These are phyloP conservation scores for Primulina tabacum DNA, from an alignment of 257 asterid genomes.

Conservation along the genomic window DNA sequence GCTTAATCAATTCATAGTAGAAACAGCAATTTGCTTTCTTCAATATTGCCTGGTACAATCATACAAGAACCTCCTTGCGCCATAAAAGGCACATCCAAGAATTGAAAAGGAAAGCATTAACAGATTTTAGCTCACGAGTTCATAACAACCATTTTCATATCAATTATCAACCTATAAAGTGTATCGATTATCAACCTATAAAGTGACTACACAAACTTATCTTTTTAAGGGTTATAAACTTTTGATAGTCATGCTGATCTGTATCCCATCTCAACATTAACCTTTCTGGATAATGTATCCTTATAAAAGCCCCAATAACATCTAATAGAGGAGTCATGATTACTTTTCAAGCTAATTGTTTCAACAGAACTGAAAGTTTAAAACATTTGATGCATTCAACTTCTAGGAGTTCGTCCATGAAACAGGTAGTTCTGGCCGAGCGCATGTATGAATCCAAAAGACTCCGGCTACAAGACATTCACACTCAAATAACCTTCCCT, in stretches of 20 bases:
- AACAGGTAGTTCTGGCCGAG: too few species aligned
- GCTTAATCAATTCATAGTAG: too few species aligned
- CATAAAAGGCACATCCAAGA: not conserved
- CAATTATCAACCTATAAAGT: not conserved
- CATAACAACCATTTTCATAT: not conserved
- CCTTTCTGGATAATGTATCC: not conserved
- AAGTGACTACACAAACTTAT: not conserved
- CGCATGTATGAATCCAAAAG: too few species aligned
- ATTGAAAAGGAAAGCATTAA: not conserved
- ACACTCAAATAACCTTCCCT: too few species aligned
- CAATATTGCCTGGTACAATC: conserved; percentile 13
- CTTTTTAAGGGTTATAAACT: not conserved
- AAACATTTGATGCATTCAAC: not conserved
- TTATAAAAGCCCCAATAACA: not conserved
- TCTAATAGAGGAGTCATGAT: not conserved
- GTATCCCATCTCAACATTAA: not conserved
- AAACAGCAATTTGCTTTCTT: conserved; percentile 20
- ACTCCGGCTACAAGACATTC: too few species aligned
- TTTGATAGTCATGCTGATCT: not conserved
- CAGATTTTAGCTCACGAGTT: not conserved
- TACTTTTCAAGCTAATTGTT: not conserved
- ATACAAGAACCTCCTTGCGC: not conserved
- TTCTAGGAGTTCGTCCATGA: too few species aligned
- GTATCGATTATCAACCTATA: not conserved
- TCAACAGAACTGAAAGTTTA: not conserved